Evolutionary conservation across 768 basidiomycete genomes (phyloP), one percentile per base, ranked within the genome.

Genomic region (Boletus reticuloceps): DNA sequence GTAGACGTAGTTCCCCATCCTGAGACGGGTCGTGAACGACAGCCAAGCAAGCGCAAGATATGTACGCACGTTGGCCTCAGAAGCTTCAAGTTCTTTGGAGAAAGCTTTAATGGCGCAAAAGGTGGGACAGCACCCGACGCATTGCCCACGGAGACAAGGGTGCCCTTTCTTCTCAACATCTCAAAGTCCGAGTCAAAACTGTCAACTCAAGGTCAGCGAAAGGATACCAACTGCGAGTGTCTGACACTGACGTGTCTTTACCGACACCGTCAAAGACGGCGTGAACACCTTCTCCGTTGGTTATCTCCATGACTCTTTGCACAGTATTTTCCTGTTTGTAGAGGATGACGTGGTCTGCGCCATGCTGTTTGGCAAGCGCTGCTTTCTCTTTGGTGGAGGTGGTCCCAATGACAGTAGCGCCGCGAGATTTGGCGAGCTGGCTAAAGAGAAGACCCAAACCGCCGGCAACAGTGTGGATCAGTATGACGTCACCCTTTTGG

Each of bases 191-290:
- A 79, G 57, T 91, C 88, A 67, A 88, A 89, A 6, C 88, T 90
- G 60, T 14, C 25, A 39, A 36, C 29, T 2, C 8, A 53, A 16
- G 22, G 41, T 63, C 49, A 54, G 43, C 25, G 55, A 45, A 10
- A 16, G 29, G 48, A 42, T 14, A 14, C 14, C 12, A 53, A 22
- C 39, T 29, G 31, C 13, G 6, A 27, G 25, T 1, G 11, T 11
- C 31, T 6, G 16, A 36, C 20, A 77, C 89, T 54, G 72, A 95
- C 82, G 94, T 98, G 69, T 93, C 90, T 75, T 91, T 95, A 2
- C 96, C 96, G n/a, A 99, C 93, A 29, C 96, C 96, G 64, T 99
- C 96, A 64, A 88, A 96, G 22, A 93, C 82, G 16, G 84, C 95
- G 58, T 96, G 82, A 6, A 94, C 90, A 16, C 92, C 91, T 60